Conservation (phyloP, 2,329 filamentous ascomycete genomes). For the Clathrospora elynae region DNA sequence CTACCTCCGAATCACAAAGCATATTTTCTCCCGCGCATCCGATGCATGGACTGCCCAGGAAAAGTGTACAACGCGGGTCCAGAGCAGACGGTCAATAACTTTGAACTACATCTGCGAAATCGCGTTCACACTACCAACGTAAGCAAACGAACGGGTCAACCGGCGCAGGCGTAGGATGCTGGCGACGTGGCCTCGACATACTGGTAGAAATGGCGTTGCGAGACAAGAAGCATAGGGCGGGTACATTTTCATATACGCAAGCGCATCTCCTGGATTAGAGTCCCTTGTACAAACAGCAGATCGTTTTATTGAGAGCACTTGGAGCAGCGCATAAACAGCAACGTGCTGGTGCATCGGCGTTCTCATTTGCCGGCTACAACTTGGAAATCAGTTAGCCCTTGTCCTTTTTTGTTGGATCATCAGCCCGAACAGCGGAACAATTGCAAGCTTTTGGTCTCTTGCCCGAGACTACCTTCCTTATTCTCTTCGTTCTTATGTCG, state of each 20-base stretch:
- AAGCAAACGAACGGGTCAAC: conserved; percentile 38
- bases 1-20: conserved; percentile 70
- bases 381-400: conserved; percentile 20
- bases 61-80: conserved; percentile 93
- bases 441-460: conserved; percentile 8
- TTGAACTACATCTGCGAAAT: conserved; percentile 90
- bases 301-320: conserved; percentile 15
- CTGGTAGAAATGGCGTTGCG: conserved; percentile 7
- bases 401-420: conserved; percentile 15
- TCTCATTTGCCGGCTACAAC: conserved; percentile 33
- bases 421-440: conserved; percentile 5
- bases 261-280: conserved; percentile 16
- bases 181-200: neutral
- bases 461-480: conserved; percentile 12
- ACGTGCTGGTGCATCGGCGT: conserved; percentile 35
- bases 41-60: conserved; percentile 88
- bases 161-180: conserved; percentile 5
- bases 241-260: conserved; percentile 16
- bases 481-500: conserved; percentile 3
- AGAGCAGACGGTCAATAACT: conserved; percentile 82
- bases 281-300: conserved; percentile 29
- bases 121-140: conserved; percentile 63
- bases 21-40: conserved; percentile 85
- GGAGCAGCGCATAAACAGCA: conserved; percentile 18
- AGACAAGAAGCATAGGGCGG: conserved; percentile 8